Conservation (phyloP, 805 yeast species). For the Saturnispora saitoi region DNA sequence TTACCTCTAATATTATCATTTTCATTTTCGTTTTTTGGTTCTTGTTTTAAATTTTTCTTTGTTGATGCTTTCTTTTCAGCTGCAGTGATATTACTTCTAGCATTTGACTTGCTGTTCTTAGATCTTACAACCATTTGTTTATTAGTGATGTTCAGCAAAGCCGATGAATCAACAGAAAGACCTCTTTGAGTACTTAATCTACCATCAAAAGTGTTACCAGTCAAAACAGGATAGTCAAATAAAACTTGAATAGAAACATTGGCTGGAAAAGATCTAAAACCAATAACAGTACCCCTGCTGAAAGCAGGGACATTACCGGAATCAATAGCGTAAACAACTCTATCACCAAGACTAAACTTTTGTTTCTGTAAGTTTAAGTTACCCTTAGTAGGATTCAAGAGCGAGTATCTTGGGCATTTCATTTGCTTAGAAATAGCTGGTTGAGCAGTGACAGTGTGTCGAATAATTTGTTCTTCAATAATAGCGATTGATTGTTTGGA, state of each 20-base stretch:
- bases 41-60: conserved; percentile 13
- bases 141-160: conserved; percentile 68
- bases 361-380: conserved; percentile 66
- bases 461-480: conserved; percentile 54
- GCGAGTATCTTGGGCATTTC: conserved; percentile 74
- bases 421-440: conserved; percentile 46
- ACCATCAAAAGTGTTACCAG: conserved; percentile 78
- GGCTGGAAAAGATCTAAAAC: conserved; percentile 47
- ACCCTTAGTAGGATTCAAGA: conserved; percentile 68
- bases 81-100: background rate
- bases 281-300: conserved; percentile 84
- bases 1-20: too few species aligned
- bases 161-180: conserved; percentile 68
- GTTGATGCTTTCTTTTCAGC: conserved; percentile 23
- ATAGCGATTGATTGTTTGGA: conserved; percentile 55
- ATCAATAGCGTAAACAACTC: conserved; percentile 76
- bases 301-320: conserved; percentile 86
- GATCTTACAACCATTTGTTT: conserved; percentile 73
- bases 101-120: conserved; percentile 32
- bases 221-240: conserved; percentile 74
- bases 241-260: conserved; percentile 64
- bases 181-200: conserved; percentile 76
- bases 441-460: conserved; percentile 37
- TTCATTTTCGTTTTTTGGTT: conserved; percentile 1
- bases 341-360: conserved; percentile 76